Conservation (phyloP, 441 rosid genomes). For the Syzygium malaccense region DNA sequence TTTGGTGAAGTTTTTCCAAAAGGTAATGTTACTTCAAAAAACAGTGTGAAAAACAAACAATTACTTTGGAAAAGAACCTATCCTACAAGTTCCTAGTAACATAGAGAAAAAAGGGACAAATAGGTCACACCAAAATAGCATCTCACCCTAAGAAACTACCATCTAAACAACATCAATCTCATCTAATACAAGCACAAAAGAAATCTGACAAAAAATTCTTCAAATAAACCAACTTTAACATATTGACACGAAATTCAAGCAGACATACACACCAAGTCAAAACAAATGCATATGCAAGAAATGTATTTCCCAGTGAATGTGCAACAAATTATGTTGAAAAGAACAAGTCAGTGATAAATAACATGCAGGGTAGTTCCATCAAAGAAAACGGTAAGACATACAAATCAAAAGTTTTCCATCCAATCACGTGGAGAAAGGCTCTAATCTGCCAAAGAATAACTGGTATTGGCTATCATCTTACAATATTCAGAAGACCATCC, state of each 20-base stretch:
- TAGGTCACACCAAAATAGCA: neutral
- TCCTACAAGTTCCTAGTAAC: neutral
- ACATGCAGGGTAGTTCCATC: neutral
- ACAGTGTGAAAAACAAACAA: neutral
- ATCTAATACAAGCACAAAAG: neutral
- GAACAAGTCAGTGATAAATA: neutral
- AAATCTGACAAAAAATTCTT: neutral
- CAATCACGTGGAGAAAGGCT: neutral
- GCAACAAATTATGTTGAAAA: too few species aligned
- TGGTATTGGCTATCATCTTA: too few species aligned
- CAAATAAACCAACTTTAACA: neutral
- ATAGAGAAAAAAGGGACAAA: neutral
- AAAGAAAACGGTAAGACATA: neutral
- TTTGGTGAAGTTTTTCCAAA: neutral
- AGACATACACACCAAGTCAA: too few species aligned
- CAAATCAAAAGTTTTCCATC: neutral
- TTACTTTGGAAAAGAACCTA: too few species aligned
- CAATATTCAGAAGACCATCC: too few species aligned
- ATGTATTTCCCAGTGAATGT: neutral
- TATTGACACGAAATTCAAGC: too few species aligned
- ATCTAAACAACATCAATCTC: neutral
- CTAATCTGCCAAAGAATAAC: neutral
- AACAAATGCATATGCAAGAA: too few species aligned
- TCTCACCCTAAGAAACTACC: neutral
- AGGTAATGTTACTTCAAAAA: neutral